Evolutionary conservation across 2,329 filamentous ascomycete species (phyloP).

Genomic region (Colletotrichum sp.): DNA sequence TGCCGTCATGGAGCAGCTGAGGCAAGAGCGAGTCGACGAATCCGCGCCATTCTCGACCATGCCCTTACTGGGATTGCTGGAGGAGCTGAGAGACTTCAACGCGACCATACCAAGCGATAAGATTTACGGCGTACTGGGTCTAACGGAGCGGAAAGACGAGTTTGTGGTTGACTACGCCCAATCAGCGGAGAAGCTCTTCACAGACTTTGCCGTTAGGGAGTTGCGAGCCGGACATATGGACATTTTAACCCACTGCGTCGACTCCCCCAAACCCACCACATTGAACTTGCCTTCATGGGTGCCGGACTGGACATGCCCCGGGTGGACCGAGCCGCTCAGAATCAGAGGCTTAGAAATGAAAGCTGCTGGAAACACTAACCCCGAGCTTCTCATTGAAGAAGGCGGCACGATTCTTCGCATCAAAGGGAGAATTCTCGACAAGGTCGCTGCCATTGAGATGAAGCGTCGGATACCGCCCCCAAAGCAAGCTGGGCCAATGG

Average conservation of each 20-base stretch:
- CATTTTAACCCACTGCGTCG: neutral
- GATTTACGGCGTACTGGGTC: neutral
- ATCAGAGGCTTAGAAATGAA: neutral
- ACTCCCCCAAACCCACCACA: neutral
- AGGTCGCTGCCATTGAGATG: neutral
- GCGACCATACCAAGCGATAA: conserved; percentile 3
- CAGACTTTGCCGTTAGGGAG: neutral
- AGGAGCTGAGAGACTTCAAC: conserved; percentile 10
- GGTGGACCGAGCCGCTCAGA: conserved; percentile 16
- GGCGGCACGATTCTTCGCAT: neutral
- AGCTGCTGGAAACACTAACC: neutral
- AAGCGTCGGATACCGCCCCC: neutral
- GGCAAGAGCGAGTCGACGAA: neutral
- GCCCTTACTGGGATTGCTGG: neutral
- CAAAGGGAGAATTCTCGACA: neutral
- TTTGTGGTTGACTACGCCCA: neutral
- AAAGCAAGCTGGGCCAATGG: neutral
- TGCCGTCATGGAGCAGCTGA: neutral
- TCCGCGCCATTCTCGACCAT: neutral
- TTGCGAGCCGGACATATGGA: neutral
- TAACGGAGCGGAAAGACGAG: neutral
- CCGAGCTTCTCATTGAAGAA: neutral
- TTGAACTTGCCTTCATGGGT: conserved; percentile 16
- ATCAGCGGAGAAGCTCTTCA: neutral
- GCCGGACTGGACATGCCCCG: conserved; percentile 18